Percentiles rank a stretch among this genome's conserved stretches.
Conservation (phyloP, 495 filamentous ascomycete species). For the Zalerion maritima region DNA sequence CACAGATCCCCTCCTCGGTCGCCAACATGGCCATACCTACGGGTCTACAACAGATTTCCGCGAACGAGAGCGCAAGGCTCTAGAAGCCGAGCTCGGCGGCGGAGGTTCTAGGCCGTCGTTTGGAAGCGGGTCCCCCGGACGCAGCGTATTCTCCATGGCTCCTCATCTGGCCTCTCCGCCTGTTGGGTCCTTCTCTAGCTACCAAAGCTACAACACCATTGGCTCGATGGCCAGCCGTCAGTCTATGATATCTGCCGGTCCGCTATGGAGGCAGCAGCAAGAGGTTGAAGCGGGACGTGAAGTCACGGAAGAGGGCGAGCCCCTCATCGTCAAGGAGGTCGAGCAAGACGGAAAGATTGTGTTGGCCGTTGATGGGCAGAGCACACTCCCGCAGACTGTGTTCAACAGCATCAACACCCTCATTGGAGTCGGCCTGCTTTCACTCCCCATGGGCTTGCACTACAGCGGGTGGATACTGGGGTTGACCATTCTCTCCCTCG, state of each 20-base stretch:
- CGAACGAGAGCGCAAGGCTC: conserved; percentile 25
- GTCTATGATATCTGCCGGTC: conserved; percentile 55
- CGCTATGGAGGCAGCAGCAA: conserved; percentile 60
- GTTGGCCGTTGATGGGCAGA: conserved; percentile 73
- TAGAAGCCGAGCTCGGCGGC: conserved; percentile 20
- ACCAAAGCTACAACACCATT: conserved; percentile 56
- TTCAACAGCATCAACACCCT: conserved; percentile 96
- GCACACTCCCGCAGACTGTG: conserved; percentile 84
- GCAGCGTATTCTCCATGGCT: conserved; percentile 44
- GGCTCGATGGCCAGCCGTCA: conserved; percentile 51
- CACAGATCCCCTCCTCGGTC: conserved; percentile 1
- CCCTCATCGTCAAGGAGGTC: conserved; percentile 71
- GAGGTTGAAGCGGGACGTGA: conserved; percentile 25
- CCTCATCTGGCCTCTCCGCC: conserved; percentile 50
- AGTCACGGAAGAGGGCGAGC: conserved; percentile 49
- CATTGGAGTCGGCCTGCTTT: conserved; percentile 80
- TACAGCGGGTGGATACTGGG: conserved; percentile 88
- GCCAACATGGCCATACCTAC: conserved; percentile 15
- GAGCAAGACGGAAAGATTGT: conserved; percentile 80
- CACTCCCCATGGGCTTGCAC: conserved; percentile 76
- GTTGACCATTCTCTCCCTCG: conserved; percentile 55
- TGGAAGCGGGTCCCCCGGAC: conserved; percentile 13
- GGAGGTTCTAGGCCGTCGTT: conserved; percentile 16
- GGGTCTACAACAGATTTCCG: too few relatives aligned
- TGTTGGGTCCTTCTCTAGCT: conserved; percentile 54